These are phyloP conservation scores for Trametes gibbosa DNA, from an alignment of 768 basidiomycete species.

Conservation along the genomic window DNA sequence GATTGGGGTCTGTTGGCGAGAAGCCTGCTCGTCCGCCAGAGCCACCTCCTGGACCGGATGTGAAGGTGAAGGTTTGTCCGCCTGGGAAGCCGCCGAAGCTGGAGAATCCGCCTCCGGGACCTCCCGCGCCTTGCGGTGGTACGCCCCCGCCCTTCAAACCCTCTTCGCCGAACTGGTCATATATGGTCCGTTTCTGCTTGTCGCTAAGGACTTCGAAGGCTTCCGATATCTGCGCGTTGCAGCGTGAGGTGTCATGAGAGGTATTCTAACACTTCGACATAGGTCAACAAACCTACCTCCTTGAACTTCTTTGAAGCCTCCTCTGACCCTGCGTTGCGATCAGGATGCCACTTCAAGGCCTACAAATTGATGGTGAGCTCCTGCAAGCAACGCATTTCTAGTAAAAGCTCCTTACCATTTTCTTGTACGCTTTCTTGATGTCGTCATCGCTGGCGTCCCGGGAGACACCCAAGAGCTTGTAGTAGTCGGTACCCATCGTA, in stretches of 20 bases:
- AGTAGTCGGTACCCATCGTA: conserved; percentile 85
- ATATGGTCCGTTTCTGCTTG: conserved; percentile 77
- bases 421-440: conserved; percentile 95
- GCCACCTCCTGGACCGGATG: conserved; percentile 24
- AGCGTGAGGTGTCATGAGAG: conserved; percentile 3
- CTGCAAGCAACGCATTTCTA: no score
- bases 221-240: conserved; percentile 70
- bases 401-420: conserved; percentile 56
- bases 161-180: conserved; percentile 94
- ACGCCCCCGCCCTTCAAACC: conserved; percentile 79
- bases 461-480: conserved; percentile 73
- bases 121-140: conserved; percentile 47
- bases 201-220: conserved; percentile 95
- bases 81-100: conserved; percentile 24
- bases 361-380: conserved; percentile 18
- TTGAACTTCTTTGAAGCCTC: conserved; percentile 90
- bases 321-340: conserved; percentile 84
- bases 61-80: conserved; percentile 26
- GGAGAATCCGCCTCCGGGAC: conserved; percentile 42
- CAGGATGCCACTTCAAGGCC: conserved; percentile 96
- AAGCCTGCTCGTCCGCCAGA: conserved; percentile 49
- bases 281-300: conserved; percentile 69
- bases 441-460: conserved; percentile 78
- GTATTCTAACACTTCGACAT: no score
- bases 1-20: conserved; percentile 77